Evolutionary conservation across 2,329 filamentous ascomycete genomes (phyloP).

Genomic region (Colletotrichum gigasporum): DNA sequence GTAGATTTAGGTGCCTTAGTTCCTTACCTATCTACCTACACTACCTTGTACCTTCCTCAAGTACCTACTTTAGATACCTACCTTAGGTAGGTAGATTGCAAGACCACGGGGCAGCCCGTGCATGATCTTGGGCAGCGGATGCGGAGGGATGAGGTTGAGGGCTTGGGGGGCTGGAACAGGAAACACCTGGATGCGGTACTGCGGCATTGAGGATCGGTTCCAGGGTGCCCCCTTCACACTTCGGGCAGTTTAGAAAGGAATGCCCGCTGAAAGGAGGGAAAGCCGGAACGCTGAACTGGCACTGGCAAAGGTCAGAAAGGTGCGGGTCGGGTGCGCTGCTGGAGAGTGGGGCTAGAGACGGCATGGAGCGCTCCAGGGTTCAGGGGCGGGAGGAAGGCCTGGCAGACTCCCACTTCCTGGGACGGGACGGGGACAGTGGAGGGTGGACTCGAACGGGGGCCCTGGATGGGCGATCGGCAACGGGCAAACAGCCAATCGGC

Average conservation of each 20-base stretch:
- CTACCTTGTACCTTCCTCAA: too few relatives aligned
- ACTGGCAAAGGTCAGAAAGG: too few relatives aligned
- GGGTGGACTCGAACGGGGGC: not conserved
- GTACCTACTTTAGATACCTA: too few relatives aligned
- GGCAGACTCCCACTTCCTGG: too few relatives aligned
- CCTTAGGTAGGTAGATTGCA: too few relatives aligned
- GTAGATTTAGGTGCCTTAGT: too few relatives aligned
- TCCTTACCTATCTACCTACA: too few relatives aligned
- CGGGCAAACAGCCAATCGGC: conserved; percentile 23
- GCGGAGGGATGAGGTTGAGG: not conserved
- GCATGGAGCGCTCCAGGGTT: conserved; percentile 1
- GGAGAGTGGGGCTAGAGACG: not conserved
- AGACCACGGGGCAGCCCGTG: not conserved
- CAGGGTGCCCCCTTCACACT: conserved; percentile 2
- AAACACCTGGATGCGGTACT: not conserved
- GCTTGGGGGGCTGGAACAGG: conserved; percentile 1
- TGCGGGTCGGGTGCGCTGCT: too few relatives aligned
- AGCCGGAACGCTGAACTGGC: not conserved
- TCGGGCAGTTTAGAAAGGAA: too few relatives aligned
- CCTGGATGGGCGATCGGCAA: conserved; percentile 15
- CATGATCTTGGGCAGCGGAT: not conserved
- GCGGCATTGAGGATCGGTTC: not conserved
- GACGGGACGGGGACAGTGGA: not conserved
- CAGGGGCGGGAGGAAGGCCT: not conserved
- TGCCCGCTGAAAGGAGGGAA: not conserved